Percentiles rank a stretch among this genome's conserved stretches.
Conservation (phyloP, 805 yeast species). For the Yamadazyma takamatsuzukensis region DNA sequence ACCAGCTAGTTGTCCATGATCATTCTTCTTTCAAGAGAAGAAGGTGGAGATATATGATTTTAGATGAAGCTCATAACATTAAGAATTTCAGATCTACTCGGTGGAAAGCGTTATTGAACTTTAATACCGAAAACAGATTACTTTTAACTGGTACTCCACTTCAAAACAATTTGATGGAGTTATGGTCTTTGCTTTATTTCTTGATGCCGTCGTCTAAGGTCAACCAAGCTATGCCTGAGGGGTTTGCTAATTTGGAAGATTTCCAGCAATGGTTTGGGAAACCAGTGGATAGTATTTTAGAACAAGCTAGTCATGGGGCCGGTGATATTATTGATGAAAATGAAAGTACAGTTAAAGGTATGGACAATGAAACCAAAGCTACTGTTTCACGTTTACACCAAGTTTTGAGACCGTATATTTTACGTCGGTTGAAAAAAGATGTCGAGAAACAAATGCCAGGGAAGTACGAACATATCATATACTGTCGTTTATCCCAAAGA, state of each 20-base stretch:
- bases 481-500: constrained; percentile 87
- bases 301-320: constrained; percentile 50
- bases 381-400: constrained; percentile 90
- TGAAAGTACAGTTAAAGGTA: constrained; percentile 32
- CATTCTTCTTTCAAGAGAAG: constrained; percentile 90
- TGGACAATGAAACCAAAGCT: constrained; percentile 73
- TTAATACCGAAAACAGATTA: constrained; percentile 85
- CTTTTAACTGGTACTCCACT: constrained; percentile 95
- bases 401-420: constrained; percentile 85
- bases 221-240: constrained; percentile 78
- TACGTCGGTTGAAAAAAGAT: constrained; percentile 90
- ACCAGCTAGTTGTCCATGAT: constrained; percentile 96
- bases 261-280: constrained; percentile 99
- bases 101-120: constrained; percentile 94
- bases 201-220: constrained; percentile 88
- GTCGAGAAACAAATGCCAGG: constrained; percentile 99
- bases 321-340: constrained; percentile 45
- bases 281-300: constrained; percentile 91
- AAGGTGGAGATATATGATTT: constrained; percentile 92
- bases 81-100: constrained; percentile 94
- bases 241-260: constrained; percentile 93
- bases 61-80: constrained; percentile 98
- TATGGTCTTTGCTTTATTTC: constrained; percentile 93
- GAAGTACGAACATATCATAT: constrained; percentile 90
- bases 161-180: constrained; percentile 90